Conservation (phyloP, 139 green algal species). For the Marvania coccoides region DNA sequence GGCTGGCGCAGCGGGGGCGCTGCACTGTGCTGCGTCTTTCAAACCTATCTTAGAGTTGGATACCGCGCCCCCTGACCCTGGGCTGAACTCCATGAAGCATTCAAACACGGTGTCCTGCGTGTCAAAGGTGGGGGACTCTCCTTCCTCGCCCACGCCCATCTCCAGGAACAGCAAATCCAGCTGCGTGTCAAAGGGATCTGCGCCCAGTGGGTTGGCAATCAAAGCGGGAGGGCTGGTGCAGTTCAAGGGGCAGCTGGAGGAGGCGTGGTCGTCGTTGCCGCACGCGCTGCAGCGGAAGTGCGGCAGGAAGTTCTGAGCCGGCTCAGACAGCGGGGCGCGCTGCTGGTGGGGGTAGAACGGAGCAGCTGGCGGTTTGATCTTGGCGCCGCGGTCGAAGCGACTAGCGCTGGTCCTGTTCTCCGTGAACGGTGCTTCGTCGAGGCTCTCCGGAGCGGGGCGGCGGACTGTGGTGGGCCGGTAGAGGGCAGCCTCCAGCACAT, state of each 20-base stretch:
- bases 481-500: background rate
- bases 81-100: background rate
- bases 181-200: background rate
- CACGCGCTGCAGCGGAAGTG: background rate
- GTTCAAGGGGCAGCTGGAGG: background rate
- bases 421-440: background rate
- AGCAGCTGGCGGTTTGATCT: background rate
- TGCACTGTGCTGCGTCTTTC: too few relatives aligned
- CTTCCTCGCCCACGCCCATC: background rate
- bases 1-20: too few relatives aligned
- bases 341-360: background rate
- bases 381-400: background rate
- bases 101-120: background rate
- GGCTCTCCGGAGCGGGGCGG: background rate
- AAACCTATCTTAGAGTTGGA: too few relatives aligned
- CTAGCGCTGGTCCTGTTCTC: background rate
- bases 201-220: background rate
- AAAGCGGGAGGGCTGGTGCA: background rate
- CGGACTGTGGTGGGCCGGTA: background rate
- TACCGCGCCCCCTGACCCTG: background rate
- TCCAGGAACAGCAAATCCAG: background rate
- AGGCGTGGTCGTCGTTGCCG: background rate
- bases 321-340: too few relatives aligned
- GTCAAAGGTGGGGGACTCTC: too few relatives aligned
- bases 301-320: background rate